Evolutionary conservation across 495 filamentous ascomycete species (phyloP).

Genomic region (Aspergillus homomorphus): DNA sequence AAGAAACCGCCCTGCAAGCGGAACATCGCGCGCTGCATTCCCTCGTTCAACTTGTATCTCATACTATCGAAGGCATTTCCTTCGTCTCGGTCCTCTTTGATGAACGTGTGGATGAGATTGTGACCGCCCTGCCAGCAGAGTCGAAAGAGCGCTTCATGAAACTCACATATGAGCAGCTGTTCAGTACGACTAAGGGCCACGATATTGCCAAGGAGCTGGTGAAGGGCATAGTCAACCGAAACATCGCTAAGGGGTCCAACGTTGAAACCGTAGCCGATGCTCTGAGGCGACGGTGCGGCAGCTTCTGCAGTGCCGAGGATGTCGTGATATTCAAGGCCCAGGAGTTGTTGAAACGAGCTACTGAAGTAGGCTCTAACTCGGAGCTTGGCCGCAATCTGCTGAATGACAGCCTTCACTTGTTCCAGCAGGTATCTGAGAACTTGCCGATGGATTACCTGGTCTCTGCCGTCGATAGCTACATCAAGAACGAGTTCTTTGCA

Average conservation of each 20-base stretch:
- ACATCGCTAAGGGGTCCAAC: constrained; percentile 91
- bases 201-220: constrained; percentile 95
- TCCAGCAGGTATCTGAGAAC: constrained; percentile 78
- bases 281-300: constrained; percentile 83
- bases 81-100: constrained; percentile 93
- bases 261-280: constrained; percentile 97
- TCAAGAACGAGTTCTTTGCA: constrained; percentile 80
- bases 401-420: constrained; percentile 83
- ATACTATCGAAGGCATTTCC: constrained; percentile 91
- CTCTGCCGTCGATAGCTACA: constrained; percentile 73
- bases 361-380: constrained; percentile 68
- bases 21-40: constrained; percentile 92
- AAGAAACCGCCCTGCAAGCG: constrained; percentile 83
- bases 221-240: constrained; percentile 95
- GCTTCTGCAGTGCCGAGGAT: constrained; percentile 95
- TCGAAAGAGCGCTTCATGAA: constrained; percentile 64
- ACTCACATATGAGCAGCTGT: constrained; percentile 82
- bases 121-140: constrained; percentile 67
- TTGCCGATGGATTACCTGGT: constrained; percentile 78
- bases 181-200: constrained; percentile 72
- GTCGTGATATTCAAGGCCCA: constrained; percentile 98
- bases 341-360: constrained; percentile 83
- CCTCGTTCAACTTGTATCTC: constrained; percentile 72
- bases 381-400: constrained; percentile 77
- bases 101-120: constrained; percentile 85